phyloP scores from a whole-genome alignment of 345 rosid species.

The Kernera saxatilis region DNA sequence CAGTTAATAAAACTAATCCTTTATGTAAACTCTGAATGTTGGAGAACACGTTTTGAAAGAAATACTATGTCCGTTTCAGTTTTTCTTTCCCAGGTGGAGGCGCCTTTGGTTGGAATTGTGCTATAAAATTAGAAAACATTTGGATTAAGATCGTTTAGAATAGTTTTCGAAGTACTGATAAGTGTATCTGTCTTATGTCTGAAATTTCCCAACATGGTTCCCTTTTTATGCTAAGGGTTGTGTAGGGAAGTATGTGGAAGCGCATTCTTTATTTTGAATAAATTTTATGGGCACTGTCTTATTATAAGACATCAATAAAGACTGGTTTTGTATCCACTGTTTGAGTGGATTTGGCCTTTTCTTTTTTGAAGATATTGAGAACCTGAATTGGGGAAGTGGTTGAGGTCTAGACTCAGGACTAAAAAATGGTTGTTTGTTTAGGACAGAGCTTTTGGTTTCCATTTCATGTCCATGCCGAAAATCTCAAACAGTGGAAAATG shows the following conservation, averaged over 20 bases:
- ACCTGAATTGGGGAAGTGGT: not conserved
- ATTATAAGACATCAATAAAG: not conserved
- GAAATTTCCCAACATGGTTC: not conserved
- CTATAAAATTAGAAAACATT: not conserved
- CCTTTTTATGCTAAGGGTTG: not conserved
- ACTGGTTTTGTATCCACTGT: not conserved
- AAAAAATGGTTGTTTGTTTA: not conserved
- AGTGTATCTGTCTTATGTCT: not conserved
- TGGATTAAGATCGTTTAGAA: not conserved
- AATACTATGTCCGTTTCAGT: not conserved
- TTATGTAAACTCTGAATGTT: not conserved
- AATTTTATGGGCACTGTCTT: not conserved
- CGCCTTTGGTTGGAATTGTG: not conserved
- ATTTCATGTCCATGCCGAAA: not conserved
- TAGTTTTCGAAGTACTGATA: constrained; percentile 6
- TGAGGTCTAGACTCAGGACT: not conserved
- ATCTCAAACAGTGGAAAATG: not conserved
- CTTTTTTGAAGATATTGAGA: not conserved
- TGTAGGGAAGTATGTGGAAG: not conserved
- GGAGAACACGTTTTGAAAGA: not conserved
- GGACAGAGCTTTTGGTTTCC: not conserved
- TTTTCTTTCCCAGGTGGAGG: not conserved
- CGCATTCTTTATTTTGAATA: not conserved
- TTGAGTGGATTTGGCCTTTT: not conserved
- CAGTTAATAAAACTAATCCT: not conserved